Conservation (phyloP, 176 grass and related monocot species). For the Raddia guianensis region DNA sequence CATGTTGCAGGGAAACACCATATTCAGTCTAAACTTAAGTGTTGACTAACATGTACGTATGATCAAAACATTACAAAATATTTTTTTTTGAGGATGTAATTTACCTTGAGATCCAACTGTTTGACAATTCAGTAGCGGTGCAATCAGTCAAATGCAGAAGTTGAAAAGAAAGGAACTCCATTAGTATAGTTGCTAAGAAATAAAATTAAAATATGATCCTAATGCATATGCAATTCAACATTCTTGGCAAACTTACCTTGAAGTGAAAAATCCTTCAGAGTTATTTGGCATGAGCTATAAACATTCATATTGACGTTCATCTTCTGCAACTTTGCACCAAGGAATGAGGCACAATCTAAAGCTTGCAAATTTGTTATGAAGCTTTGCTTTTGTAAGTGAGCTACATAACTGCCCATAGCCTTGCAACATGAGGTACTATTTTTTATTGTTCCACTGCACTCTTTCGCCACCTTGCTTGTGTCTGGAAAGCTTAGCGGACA, state of each 20-base stretch:
- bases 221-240: conserved; percentile 26
- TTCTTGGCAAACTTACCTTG: conserved; percentile 69
- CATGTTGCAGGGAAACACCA: not conserved
- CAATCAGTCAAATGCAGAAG: conserved; percentile 24
- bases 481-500: conserved; percentile 90
- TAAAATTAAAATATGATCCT: conserved; percentile 11
- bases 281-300: conserved; percentile 85
- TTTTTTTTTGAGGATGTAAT: conserved; percentile 2
- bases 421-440: conserved; percentile 79
- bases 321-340: conserved; percentile 78
- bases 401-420: conserved; percentile 75
- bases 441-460: conserved; percentile 59
- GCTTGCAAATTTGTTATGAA: conserved; percentile 99
- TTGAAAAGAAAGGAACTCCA: conserved; percentile 41
- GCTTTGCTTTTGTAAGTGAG: conserved; percentile 98
- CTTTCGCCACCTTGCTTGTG: conserved; percentile 76
- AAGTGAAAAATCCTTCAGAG: conserved; percentile 97
- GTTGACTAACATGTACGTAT: not conserved
- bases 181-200: conserved; percentile 41
- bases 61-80: conserved; percentile 17
- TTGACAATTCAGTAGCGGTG: conserved; percentile 29
- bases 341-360: conserved; percentile 80
- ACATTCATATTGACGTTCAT: conserved; percentile 85
- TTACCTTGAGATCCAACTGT: conserved; percentile 99
- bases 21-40: conserved; percentile 1